phyloP scores from a whole-genome alignment of 306 rosid genomes.

The Albizia julibrissin region DNA sequence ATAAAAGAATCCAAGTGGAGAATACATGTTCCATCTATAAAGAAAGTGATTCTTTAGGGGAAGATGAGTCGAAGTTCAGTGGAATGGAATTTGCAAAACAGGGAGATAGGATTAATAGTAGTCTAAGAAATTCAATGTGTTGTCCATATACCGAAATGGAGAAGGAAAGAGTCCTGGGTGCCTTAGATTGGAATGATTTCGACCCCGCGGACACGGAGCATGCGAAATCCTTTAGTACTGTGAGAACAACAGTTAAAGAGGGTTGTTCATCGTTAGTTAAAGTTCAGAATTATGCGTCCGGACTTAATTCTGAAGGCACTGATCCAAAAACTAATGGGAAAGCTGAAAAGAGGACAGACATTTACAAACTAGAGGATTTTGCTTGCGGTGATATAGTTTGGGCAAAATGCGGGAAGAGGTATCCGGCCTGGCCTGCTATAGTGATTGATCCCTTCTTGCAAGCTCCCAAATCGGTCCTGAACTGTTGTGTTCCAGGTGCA shows the following conservation, averaged over 20 bases:
- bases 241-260: conserved; percentile 7
- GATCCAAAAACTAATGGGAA: conserved; percentile 27
- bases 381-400: conserved; percentile 81
- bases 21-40: conserved; percentile 17
- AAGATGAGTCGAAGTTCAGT: conserved; percentile 20
- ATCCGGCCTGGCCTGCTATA: conserved; percentile 86
- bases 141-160: conserved; percentile 22
- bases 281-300: conserved; percentile 25
- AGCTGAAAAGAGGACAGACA: conserved; percentile 45
- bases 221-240: conserved; percentile 32
- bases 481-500: conserved; percentile 65
- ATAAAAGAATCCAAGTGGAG: conserved; percentile 30
- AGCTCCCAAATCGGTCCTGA: conserved; percentile 77
- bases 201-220: conserved; percentile 17
- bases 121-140: conserved; percentile 32
- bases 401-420: conserved; percentile 83
- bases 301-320: conserved; percentile 27
- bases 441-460: conserved; percentile 79
- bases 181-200: conserved; percentile 27
- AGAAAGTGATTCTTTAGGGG: conserved; percentile 30
- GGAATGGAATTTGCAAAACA: conserved; percentile 32
- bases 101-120: conserved; percentile 21
- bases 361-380: conserved; percentile 63
- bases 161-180: conserved; percentile 24
- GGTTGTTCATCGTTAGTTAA: conserved; percentile 31